Evolutionary conservation across 2,329 filamentous ascomycete species (phyloP), one percentile per base, ranked within the genome.

Genomic region (Talaromyces amestolkiae): DNA sequence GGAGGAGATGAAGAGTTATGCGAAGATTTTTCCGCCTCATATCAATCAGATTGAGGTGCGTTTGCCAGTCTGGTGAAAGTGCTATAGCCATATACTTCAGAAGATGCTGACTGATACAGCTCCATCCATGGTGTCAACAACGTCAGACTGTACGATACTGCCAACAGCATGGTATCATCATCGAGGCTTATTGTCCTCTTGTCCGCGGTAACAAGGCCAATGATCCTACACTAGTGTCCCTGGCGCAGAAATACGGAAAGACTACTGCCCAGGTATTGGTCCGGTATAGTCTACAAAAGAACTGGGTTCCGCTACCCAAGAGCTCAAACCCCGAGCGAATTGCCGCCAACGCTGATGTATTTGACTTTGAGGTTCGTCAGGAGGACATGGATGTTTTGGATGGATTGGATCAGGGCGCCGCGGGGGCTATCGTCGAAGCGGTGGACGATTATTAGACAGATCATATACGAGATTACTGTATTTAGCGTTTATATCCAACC

Each of bases 221-320:
- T 47, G 90, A 96, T 68, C 80, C 85, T 68, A 86, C 84, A 13
- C 80, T 95, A 37, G 83, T 85, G 66, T 81, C 81, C 15, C 78
- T 96, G 65, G 86, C 88, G 0, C 81, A 89, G 71, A 93, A 92
- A 79, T 86, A 95, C 75, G 83, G 82, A 69, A 93, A 90, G 79
- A 86, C 86, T 8, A 86, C 89, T 66, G 89, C 91, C 10, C 93
- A 96, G 82, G 80, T 96, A 10, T 77, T 97, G 72, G 79, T 96
- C 59, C 85, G 92, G 68, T 97, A 92, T 85, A 91, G 90, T 70
- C 76, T 96, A 77, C 91, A 96, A 78, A 93, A 91, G 79, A 89
- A 86, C 3, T 88, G 86, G 75, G 83, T 91, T 39, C 90, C 90
- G 54, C 79, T 93, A 67, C 89, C 90, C 24, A 93, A 93, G 84